Base-by-base conservation (phyloP, 2,329 filamentous ascomycete species). In the Calcarisporium arbuscula region DNA sequence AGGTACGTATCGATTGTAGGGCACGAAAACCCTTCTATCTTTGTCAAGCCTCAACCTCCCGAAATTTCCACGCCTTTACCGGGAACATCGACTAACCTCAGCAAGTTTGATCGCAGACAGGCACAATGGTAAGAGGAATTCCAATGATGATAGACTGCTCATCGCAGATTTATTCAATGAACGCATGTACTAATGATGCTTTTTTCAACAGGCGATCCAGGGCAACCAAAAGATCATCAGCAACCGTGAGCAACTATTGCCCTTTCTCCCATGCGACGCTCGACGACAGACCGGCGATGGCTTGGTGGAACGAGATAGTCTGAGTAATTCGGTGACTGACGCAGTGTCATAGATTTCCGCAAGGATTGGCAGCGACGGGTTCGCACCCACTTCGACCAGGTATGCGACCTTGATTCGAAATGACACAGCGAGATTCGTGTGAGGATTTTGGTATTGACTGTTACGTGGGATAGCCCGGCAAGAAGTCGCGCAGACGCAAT, bases 311-410 rank as follows among this genome's bases (percentile, higher is more conserved):
- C 33, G 20, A 19, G 35, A 38, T 15, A 41, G 40, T 31, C 41
- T 29, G 39, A n/a, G n/a, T n/a, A 42, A 49, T 38, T 41, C 36
- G 45, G 54, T 54, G 54, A 64, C 68, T 70, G 56, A 67, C 56
- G 44, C 41, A 18, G 47, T 44, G 33, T 37, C 36, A 52, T 61
- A 92, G 85, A 95, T 68, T 95, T 95, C 86, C 89, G 87, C 75
- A 95, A 95, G 87, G 89, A 98, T 80, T 98, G 92, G 92, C 89
- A 96, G 74, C 86, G 88, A 75, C 86, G 89, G 74, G 92, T 98
- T 65, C 86, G 88, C 74, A 85, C 86, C 72, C 92, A 98, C 80
- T 98, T 98, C 77, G 88, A 98, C 79, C 92, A 96, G 88, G 90
- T 94, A 90, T 73, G 64, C 46, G 47, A 46, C 40, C 28, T 32